Percentiles rank a stretch among this genome's conserved stretches.
These are phyloP conservation scores for Pythium rhizo-oryzae DNA, from an alignment of 352 stramenopile genomes.

Conservation along the genomic window DNA sequence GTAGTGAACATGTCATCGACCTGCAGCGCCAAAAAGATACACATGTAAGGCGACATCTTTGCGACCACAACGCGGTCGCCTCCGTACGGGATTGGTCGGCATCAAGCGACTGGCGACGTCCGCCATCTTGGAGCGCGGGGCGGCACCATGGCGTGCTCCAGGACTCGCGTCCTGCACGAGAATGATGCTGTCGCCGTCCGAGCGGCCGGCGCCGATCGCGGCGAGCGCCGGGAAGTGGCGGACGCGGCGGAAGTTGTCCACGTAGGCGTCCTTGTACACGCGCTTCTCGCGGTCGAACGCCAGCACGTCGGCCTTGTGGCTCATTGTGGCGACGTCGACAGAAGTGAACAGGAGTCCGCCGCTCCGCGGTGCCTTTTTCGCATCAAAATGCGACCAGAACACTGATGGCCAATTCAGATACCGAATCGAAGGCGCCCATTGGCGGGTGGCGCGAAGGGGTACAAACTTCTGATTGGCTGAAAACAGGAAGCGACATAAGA, in stretches of 20 bases:
- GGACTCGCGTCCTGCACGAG: constrained; percentile 51
- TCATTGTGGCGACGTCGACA: constrained; percentile 18
- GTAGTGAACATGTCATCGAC: constrained; percentile 60
- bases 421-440: neutral
- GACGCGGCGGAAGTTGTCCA: constrained; percentile 69
- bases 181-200: constrained; percentile 64
- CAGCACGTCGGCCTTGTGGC: constrained; percentile 53
- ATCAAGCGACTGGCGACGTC: constrained; percentile 56
- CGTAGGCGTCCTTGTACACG: constrained; percentile 77
- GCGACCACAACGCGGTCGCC: too few species aligned
- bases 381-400: neutral
- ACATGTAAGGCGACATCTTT: too few species aligned
- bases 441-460: neutral
- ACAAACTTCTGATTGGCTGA: neutral
- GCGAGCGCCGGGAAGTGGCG: constrained; percentile 72
- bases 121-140: constrained; percentile 30
- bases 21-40: constrained; percentile 25
- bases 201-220: constrained; percentile 46
- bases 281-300: constrained; percentile 77
- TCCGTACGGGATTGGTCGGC: constrained; percentile 48
- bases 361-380: neutral
- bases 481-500: constrained; percentile 1
- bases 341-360: neutral
- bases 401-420: neutral
- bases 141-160: neutral